Percentiles rank a stretch among this genome's conserved stretches.
phyloP scores from a whole-genome alignment of 345 rosid species.

The Clausena lansium region DNA sequence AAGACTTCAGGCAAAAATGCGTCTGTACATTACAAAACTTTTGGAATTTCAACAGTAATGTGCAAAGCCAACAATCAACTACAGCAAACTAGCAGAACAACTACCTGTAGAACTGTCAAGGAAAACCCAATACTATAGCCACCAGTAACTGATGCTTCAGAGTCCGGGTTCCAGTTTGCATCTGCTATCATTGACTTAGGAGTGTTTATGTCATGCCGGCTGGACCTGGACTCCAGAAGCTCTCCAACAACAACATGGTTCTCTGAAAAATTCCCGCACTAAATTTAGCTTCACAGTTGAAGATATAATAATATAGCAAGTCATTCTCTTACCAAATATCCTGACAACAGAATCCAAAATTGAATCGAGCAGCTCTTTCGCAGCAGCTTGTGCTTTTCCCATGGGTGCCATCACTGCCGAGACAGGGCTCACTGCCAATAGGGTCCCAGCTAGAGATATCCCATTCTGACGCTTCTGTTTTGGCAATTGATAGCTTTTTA shows the following conservation, averaged over 20 bases:
- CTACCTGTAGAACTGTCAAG: conserved; percentile 92
- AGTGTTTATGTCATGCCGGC: conserved; percentile 60
- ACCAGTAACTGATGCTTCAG: conserved; percentile 84
- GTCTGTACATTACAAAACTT: neutral
- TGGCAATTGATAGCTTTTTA: conserved; percentile 59
- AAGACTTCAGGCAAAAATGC: conserved; percentile 15
- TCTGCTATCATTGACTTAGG: conserved; percentile 64
- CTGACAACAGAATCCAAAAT: conserved; percentile 74
- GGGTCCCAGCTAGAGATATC: conserved; percentile 56
- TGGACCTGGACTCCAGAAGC: conserved; percentile 77
- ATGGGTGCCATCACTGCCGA: conserved; percentile 94
- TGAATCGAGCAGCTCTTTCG: conserved; percentile 90
- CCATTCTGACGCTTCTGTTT: conserved; percentile 87
- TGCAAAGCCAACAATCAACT: neutral
- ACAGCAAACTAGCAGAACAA: conserved; percentile 9
- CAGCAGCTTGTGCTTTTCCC: conserved; percentile 91
- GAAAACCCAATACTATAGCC: conserved; percentile 93
- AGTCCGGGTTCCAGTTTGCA: conserved; percentile 65
- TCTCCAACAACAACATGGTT: conserved; percentile 94
- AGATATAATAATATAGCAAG: conserved; percentile 15
- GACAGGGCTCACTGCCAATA: conserved; percentile 92
- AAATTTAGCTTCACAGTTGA: conserved; percentile 18
- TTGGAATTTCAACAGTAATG: neutral
- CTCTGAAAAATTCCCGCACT: conserved; percentile 43
- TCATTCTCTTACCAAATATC: conserved; percentile 71